Evolutionary conservation across 2,329 filamentous ascomycete genomes (phyloP).

Genomic region (Fusarium armeniacum): DNA sequence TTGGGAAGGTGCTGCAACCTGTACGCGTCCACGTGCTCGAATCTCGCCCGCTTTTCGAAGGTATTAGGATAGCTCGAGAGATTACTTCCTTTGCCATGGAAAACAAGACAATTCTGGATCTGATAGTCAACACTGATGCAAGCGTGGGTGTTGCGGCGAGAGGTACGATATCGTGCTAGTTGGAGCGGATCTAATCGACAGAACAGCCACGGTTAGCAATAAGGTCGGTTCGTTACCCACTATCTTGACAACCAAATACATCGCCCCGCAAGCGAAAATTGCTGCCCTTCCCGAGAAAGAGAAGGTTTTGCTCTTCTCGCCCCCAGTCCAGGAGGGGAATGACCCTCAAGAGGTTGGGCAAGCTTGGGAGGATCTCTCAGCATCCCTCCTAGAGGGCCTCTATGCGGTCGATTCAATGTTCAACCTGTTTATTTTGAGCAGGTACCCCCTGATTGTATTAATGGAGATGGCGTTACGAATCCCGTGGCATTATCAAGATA

Average conservation of each 20-base stretch:
- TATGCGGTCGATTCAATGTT: conserved; percentile 51
- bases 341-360: conserved; percentile 64
- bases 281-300: conserved; percentile 71
- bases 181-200: conserved; percentile 73
- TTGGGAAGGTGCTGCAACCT: conserved; percentile 52
- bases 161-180: conserved; percentile 70
- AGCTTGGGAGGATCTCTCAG: conserved; percentile 59
- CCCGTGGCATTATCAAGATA: conserved; percentile 57
- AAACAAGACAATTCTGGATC: conserved; percentile 50
- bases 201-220: conserved; percentile 72
- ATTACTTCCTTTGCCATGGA: conserved; percentile 59
- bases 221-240: conserved; percentile 75
- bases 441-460: conserved; percentile 67
- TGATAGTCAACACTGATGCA: conserved; percentile 72
- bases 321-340: conserved; percentile 64
- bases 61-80: conserved; percentile 66
- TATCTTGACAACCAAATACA: conserved; percentile 66
- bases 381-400: not conserved
- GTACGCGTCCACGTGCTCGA: conserved; percentile 74
- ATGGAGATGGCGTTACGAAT: conserved; percentile 64
- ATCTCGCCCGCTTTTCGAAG: conserved; percentile 76
- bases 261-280: conserved; percentile 62
- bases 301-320: conserved; percentile 66
- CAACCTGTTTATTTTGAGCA: conserved; percentile 73
- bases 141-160: conserved; percentile 66